These are phyloP conservation scores for Pythium aphanidermatum DNA, from an alignment of 352 stramenopile species.

Conservation along the genomic window DNA sequence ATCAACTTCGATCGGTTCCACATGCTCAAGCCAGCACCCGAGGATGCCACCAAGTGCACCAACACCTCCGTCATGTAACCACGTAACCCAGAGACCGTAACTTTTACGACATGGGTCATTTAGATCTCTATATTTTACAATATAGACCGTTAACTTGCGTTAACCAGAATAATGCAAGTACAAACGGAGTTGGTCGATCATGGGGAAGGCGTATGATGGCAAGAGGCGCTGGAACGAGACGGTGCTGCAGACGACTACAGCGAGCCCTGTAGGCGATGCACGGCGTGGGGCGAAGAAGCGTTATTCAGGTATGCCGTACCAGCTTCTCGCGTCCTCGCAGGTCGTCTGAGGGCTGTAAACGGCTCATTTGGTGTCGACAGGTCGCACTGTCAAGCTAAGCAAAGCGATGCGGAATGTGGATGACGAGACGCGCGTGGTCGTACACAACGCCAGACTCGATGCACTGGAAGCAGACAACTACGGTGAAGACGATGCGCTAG, in stretches of 20 bases:
- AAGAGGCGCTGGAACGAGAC: conserved; percentile 86
- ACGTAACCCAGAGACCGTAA: too few relatives aligned
- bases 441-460: conserved; percentile 82
- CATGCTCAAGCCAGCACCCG: conserved; percentile 49
- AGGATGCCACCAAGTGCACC: conserved; percentile 31
- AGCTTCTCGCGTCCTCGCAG: too few relatives aligned
- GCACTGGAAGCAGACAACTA: conserved; percentile 89
- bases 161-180: neutral
- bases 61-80: conserved; percentile 13
- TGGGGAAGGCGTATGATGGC: conserved; percentile 75
- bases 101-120: too few relatives aligned
- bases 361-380: conserved; percentile 16
- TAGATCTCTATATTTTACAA: too few relatives aligned
- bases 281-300: conserved; percentile 37
- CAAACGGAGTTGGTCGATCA: conserved; percentile 11
- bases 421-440: conserved; percentile 72
- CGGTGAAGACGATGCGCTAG: conserved; percentile 43
- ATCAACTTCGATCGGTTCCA: conserved; percentile 87
- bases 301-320: conserved; percentile 44
- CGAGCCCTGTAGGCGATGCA: neutral
- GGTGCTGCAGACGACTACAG: conserved; percentile 37
- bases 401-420: conserved; percentile 80
- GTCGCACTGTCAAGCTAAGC: conserved; percentile 69
- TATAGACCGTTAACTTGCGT: conserved; percentile 4
- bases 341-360: too few relatives aligned